Base-by-base conservation (phyloP, 2,329 filamentous ascomycete species). In the Fusarium xylarioides region DNA sequence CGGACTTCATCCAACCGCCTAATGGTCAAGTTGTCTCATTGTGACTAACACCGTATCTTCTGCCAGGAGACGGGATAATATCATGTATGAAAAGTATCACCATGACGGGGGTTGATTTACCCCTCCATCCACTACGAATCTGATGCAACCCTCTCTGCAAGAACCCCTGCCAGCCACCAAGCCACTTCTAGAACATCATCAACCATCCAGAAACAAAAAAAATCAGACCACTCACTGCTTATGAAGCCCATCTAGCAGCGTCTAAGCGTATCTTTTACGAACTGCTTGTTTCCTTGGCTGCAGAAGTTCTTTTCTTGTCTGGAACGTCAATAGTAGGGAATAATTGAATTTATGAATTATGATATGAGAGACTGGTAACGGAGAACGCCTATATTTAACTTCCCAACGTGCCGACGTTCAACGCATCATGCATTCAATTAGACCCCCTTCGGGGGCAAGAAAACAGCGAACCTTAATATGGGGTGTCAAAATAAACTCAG, bases 131-230 rank as follows among this genome's bases (percentile, higher is more conserved):
- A 61, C 35, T 62, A 44, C 55, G 35, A 40, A 40, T 37, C 34
- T 28, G 30, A 59, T 73, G 70, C 42, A 63, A 67, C 61, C 53
- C 54, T 68, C 53, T 30, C 46, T 44, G 43, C 37, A 70, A 43
- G 56, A 42, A 61, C 46, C 69, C 70, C 44, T 44, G 65, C 47
- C 54, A 40, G 49, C 63, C 57, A 69, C 63, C 69, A 73, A 67
- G 56, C 70, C 66, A 38, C 66, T 57, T 73, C 53, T 67, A 71
- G 70, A 73, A 73, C 66, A 44, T 46, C 52, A 23, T 50, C 42
- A 53, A 52, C 37, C 43, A 26, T 44, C 11, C 34, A 56, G 43
- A 58, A 63, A 55, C 21, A 21, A 38, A 40, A 46, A 26, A 60
- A 53, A 70, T 73, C 65, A 61, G 70, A 34, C 66, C 66, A 69